phyloP scores from a whole-genome alignment of 1,139 yeast genomes.

The Oligophagozyma castellii region DNA sequence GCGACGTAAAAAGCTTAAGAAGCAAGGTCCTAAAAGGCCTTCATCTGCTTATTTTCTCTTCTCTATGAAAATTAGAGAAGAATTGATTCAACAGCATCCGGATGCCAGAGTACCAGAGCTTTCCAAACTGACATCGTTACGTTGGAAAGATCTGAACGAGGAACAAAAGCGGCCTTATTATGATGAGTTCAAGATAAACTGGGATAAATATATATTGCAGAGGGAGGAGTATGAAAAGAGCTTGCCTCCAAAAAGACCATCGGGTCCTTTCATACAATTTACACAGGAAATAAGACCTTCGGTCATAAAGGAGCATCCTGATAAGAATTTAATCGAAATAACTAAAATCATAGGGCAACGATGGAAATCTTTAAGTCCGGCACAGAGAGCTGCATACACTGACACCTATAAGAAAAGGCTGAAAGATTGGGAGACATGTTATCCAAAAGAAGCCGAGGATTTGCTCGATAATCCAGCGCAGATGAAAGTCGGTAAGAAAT shows the following conservation, averaged over 20 bases:
- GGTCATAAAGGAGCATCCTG: slow-evolving; percentile 23
- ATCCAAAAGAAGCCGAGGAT: slow-evolving; percentile 18
- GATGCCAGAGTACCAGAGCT: slow-evolving; percentile 26
- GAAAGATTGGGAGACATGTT: slow-evolving; percentile 26
- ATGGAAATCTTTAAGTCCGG: slow-evolving; percentile 22
- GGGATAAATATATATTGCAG: slow-evolving; percentile 24
- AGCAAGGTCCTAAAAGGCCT: slow-evolving; percentile 27
- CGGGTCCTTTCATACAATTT: slow-evolving; percentile 25
- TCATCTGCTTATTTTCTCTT: slow-evolving; percentile 26
- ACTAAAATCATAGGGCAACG: slow-evolving; percentile 25
- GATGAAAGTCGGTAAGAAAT: too few relatives aligned
- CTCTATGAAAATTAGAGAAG: slow-evolving; percentile 24
- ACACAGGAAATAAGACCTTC: slow-evolving; percentile 23
- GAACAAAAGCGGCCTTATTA: slow-evolving; percentile 24
- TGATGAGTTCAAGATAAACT: slow-evolving; percentile 22
- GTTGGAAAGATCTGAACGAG: slow-evolving; percentile 23
- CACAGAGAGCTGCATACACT: slow-evolving; percentile 22
- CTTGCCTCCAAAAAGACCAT: slow-evolving; percentile 26
- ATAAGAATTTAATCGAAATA: slow-evolving; percentile 23
- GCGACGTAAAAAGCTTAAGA: slow-evolving; percentile 23
- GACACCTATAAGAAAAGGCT: slow-evolving; percentile 23
- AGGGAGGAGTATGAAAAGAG: slow-evolving; percentile 25
- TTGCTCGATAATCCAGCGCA: too few relatives aligned
- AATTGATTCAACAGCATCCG: slow-evolving; percentile 21
- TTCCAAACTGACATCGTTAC: slow-evolving; percentile 25